Percentiles rank a stretch among this genome's conserved stretches.
phyloP scores from a whole-genome alignment of 2,329 filamentous ascomycete genomes.

The Cryphonectria nitschkei region DNA sequence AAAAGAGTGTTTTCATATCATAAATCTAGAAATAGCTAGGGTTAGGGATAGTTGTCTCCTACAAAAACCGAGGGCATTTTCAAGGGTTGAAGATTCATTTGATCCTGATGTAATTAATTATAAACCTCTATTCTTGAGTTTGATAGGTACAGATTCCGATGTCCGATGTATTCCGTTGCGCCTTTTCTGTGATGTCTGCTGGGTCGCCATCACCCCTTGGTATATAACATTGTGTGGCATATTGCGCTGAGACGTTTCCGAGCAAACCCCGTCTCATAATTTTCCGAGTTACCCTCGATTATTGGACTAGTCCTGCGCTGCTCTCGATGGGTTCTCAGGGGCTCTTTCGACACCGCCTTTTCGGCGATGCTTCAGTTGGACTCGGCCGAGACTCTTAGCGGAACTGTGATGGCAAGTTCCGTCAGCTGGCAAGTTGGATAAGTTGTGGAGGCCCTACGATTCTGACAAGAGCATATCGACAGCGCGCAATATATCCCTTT shows the following conservation, averaged over 20 bases:
- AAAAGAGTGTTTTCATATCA: too few species aligned
- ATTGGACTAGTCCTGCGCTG: background rate
- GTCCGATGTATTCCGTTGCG: background rate
- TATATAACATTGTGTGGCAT: background rate
- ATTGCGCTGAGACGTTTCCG: background rate
- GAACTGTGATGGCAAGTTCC: background rate
- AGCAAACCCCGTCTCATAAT: background rate
- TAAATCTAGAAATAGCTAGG: too few species aligned
- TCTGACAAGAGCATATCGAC: conserved; percentile 21
- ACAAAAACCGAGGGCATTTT: background rate
- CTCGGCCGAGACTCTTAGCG: background rate
- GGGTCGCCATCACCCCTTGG: background rate
- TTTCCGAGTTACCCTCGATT: background rate
- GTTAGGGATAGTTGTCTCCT: too few species aligned
- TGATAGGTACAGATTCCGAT: background rate
- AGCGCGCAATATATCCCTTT: conserved; percentile 20
- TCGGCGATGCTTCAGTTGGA: background rate
- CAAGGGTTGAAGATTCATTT: background rate
- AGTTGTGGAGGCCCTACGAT: background rate
- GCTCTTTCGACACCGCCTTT: background rate
- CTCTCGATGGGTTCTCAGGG: background rate
- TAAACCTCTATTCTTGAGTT: background rate
- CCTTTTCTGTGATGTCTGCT: background rate
- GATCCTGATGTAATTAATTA: background rate
- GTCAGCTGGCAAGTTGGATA: background rate